Percentiles rank a stretch among this genome's conserved stretches.
phyloP scores from a whole-genome alignment of 2,329 filamentous ascomycete genomes.

The Phyllosticta ampelicida region DNA sequence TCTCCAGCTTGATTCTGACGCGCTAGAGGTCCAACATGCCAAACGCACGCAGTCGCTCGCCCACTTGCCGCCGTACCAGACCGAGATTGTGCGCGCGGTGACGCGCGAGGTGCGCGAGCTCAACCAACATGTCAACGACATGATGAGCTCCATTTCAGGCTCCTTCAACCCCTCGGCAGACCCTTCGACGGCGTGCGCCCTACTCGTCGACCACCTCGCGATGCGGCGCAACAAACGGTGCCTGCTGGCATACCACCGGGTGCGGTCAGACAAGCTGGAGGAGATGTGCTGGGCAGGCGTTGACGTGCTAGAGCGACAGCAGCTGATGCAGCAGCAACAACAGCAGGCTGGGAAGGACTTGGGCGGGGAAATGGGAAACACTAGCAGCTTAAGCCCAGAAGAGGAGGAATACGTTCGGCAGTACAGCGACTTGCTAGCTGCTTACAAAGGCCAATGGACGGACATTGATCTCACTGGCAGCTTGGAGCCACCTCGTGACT shows the following conservation, averaged over 20 bases:
- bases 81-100: constrained; percentile 77
- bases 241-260: constrained; percentile 85
- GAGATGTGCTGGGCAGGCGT: constrained; percentile 86
- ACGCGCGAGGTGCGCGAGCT: constrained; percentile 89
- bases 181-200: constrained; percentile 72
- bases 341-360: constrained; percentile 24
- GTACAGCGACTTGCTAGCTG: constrained; percentile 85
- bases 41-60: constrained; percentile 83
- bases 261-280: constrained; percentile 81
- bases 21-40: constrained; percentile 72
- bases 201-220: constrained; percentile 86
- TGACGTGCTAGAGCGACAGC: constrained; percentile 62
- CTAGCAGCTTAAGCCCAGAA: constrained; percentile 80
- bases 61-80: constrained; percentile 83
- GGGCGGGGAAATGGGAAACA: constrained; percentile 38
- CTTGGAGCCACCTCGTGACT: constrained; percentile 82
- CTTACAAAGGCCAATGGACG: constrained; percentile 97
- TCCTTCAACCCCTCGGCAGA: constrained; percentile 77
- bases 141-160: constrained; percentile 51
- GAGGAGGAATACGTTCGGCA: constrained; percentile 69
- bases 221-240: constrained; percentile 97
- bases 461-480: constrained; percentile 93
- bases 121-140: constrained; percentile 72
- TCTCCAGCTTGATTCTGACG: background rate
- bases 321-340: constrained; percentile 43